phyloP scores from a whole-genome alignment of 2,329 filamentous ascomycete genomes.

The Scleromitrula shiraiana region DNA sequence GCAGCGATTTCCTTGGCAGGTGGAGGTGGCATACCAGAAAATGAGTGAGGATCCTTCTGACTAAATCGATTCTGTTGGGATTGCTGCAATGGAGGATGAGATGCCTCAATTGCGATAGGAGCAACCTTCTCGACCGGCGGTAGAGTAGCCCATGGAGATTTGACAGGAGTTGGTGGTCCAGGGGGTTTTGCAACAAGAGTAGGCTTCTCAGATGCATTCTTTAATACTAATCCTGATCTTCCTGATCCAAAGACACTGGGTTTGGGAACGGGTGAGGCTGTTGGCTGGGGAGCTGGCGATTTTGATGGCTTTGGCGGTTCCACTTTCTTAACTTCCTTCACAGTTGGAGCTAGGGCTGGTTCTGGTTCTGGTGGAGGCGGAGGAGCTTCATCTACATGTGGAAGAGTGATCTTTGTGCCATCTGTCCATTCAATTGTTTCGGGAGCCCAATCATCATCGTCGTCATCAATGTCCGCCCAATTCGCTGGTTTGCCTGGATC shows the following conservation, averaged over 20 bases:
- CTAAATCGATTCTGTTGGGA: slow-evolving; percentile 40
- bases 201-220: slow-evolving; percentile 61
- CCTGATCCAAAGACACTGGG: slow-evolving; percentile 29
- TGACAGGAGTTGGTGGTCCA: slow-evolving; percentile 59
- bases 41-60: slow-evolving; percentile 46
- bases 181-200: slow-evolving; percentile 67
- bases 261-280: slow-evolving; percentile 25
- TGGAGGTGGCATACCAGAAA: slow-evolving; percentile 45
- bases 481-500: slow-evolving; percentile 68
- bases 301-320: slow-evolving; percentile 23
- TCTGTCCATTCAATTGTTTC: slow-evolving; percentile 85
- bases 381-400: slow-evolving; percentile 47
- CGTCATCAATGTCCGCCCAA: slow-evolving; percentile 86
- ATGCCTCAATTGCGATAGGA: slow-evolving; percentile 54
- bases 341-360: slow-evolving; percentile 20
- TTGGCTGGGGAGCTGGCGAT: slow-evolving; percentile 27
- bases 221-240: slow-evolving; percentile 54
- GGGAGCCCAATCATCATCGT: slow-evolving; percentile 80
- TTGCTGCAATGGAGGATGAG: slow-evolving; percentile 33
- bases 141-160: slow-evolving; percentile 85
- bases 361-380: slow-evolving; percentile 22
- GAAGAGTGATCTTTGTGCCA: slow-evolving; percentile 72
- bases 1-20: slow-evolving; percentile 78
- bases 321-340: slow-evolving; percentile 20
- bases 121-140: slow-evolving; percentile 79